Evolutionary conservation across 768 basidiomycete species (phyloP).

Genomic region (Mycena metata): DNA sequence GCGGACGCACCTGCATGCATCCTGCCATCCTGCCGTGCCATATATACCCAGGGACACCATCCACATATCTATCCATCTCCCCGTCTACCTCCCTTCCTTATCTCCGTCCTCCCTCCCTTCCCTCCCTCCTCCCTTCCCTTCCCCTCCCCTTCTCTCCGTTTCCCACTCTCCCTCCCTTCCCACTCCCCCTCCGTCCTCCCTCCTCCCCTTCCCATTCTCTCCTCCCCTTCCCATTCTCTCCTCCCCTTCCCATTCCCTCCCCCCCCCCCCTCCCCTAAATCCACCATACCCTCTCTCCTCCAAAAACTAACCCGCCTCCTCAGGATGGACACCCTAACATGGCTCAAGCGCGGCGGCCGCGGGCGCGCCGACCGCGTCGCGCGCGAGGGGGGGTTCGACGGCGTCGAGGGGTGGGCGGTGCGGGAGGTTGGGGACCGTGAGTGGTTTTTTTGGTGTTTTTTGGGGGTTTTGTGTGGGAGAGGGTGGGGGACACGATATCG

Average conservation of each 20-base stretch:
- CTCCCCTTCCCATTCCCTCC: too few relatives aligned
- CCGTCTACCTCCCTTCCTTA: not conserved
- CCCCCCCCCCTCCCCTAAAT: not conserved
- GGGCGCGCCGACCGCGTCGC: constrained; percentile 37
- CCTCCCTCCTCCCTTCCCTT: not conserved
- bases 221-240: not conserved
- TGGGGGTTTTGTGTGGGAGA: too few relatives aligned
- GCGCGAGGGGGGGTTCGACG: constrained; percentile 84
- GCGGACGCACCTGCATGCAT: too few relatives aligned
- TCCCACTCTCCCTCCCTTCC: too few relatives aligned
- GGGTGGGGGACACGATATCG: too few relatives aligned
- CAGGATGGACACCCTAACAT: constrained; percentile 71
- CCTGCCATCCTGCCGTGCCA: not conserved
- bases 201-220: not conserved
- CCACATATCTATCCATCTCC: too few relatives aligned
- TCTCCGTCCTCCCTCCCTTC: not conserved
- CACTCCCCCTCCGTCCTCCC: too few relatives aligned
- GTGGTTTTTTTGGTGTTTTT: constrained; percentile 44
- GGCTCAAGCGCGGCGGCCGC: constrained; percentile 61
- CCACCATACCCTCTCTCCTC: too few relatives aligned
- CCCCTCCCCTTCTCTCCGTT: not conserved
- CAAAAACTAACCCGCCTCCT: not conserved
- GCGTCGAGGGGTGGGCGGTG: constrained; percentile 87
- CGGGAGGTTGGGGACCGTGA: constrained; percentile 89
- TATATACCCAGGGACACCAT: too few relatives aligned